Evolutionary conservation across 805 yeast genomes (phyloP), one percentile per base, ranked within the genome.

Genomic region (Saccharomyces jurei): DNA sequence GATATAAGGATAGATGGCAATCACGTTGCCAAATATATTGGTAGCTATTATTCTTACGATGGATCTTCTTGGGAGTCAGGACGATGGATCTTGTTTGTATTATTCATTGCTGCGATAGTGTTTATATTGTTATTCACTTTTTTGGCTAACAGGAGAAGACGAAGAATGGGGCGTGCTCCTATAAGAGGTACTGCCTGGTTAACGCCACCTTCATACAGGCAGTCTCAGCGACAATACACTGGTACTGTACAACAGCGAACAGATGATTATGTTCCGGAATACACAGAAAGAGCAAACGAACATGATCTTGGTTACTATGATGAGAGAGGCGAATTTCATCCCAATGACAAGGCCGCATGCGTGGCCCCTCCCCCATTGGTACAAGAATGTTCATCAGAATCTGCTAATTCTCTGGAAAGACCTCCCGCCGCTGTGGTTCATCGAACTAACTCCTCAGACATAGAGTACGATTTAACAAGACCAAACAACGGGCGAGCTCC

Each of bases 171-270:
- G 47, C 71, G 74, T 57, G 74, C 71, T 28, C 96, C 96, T 0
- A 74, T 88, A 1, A 73, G 80, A 56, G 92, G 92, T 9, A 87
- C 94, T 0, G 80, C 87, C 10, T 87, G 95, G 95, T 81, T 89
- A 74, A 86, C 94, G 0, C 96, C 96, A 6, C 95, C 95, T 0
- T 76, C 84, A 10, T 88, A 88, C 64, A 66, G 75, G 49, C 89
- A 83, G 60, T 80, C 89, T 1, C 87, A 86, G 62, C 74, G 72
- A 51, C 83, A 81, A 55, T 78, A 81, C 59, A 73, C 77, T 26
- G 62, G 63, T 14, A 47, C 49, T 8, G 31, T 57, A 9, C 56
- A 54, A 25, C 50, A 51, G 4, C 48, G 54, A 46, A 70, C 74
- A 8, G 80, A 78, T 49, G 77, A 78, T 2, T 81, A 75, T 60